Evolutionary conservation across 2,329 filamentous ascomycete species (phyloP).

Genomic region (Colletotrichum tamarilloi): DNA sequence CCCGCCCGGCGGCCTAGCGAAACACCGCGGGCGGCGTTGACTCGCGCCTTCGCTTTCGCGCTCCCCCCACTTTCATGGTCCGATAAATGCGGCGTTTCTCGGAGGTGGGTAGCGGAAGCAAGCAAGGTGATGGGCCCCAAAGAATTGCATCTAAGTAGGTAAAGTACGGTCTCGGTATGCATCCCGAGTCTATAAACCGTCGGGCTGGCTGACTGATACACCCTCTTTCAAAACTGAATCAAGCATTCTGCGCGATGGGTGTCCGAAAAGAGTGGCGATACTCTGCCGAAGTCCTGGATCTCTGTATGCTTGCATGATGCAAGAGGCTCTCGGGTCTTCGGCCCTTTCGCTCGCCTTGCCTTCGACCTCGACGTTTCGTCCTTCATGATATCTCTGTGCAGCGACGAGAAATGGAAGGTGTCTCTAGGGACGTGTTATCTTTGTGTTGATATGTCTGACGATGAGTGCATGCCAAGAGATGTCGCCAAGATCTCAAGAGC

Average conservation of each 20-base stretch:
- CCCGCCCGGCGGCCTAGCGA: slow-evolving; percentile 12
- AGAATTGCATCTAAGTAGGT: background rate
- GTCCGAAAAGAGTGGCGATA: background rate
- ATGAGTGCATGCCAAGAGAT: too few species aligned
- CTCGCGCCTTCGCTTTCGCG: slow-evolving; percentile 13
- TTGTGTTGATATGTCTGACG: too few species aligned
- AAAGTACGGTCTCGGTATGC: background rate
- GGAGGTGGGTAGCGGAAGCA: background rate
- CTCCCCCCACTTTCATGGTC: slow-evolving; percentile 8
- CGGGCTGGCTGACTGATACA: background rate
- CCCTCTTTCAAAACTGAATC: too few species aligned
- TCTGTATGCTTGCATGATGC: background rate
- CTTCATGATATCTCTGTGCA: too few species aligned
- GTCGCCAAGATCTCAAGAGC: too few species aligned
- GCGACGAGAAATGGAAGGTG: too few species aligned
- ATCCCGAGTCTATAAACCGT: background rate
- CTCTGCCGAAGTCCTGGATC: background rate
- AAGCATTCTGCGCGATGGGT: background rate
- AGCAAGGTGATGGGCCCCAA: background rate
- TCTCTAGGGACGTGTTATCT: too few species aligned
- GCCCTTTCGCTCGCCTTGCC: too few species aligned
- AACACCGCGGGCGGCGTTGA: slow-evolving; percentile 26
- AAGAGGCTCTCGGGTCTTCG: background rate
- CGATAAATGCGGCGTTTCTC: background rate
- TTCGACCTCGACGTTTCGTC: too few species aligned